A percentile compares a stretch with the other conserved stretches of the same genome.
These are phyloP conservation scores for Rhizoclosmatium globosum DNA, from an alignment of 192 early-diverging fungal species.

Conservation along the genomic window DNA sequence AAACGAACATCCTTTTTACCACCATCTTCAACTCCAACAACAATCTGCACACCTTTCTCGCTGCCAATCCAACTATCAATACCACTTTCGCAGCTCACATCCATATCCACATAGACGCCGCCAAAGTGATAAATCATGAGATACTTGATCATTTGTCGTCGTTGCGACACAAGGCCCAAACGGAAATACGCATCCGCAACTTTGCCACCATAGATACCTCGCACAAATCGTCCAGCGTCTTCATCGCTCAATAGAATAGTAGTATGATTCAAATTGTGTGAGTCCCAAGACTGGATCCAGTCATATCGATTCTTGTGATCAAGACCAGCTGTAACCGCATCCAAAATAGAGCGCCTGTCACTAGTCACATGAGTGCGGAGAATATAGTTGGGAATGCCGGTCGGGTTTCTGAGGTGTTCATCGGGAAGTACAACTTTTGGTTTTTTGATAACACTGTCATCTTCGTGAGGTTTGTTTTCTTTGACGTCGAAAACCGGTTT, in stretches of 20 bases:
- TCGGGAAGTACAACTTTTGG: no score
- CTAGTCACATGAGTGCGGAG: no score
- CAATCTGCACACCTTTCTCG: not conserved
- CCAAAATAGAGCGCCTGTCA: not conserved
- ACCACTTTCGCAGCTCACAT: not conserved
- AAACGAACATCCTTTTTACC: no score
- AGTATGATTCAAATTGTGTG: not conserved
- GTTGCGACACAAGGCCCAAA: conserved; percentile 1
- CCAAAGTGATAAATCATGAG: conserved; percentile 23
- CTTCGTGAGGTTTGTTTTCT: no score
- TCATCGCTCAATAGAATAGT: not conserved
- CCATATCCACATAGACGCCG: conserved; percentile 15
- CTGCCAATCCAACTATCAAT: not conserved
- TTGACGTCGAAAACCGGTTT: not conserved
- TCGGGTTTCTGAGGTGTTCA: no score
- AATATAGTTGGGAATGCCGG: no score
- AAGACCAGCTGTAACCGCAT: not conserved
- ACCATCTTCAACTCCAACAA: not conserved
- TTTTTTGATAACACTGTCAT: no score
- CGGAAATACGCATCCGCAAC: not conserved
- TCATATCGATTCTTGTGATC: not conserved
- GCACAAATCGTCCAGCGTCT: conserved; percentile 1
- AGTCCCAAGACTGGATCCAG: conserved; percentile 1
- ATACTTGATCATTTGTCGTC: conserved; percentile 8
- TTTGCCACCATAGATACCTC: not conserved